Conservation (phyloP, 495 filamentous ascomycete species). For the Annulohypoxylon moriforme region DNA sequence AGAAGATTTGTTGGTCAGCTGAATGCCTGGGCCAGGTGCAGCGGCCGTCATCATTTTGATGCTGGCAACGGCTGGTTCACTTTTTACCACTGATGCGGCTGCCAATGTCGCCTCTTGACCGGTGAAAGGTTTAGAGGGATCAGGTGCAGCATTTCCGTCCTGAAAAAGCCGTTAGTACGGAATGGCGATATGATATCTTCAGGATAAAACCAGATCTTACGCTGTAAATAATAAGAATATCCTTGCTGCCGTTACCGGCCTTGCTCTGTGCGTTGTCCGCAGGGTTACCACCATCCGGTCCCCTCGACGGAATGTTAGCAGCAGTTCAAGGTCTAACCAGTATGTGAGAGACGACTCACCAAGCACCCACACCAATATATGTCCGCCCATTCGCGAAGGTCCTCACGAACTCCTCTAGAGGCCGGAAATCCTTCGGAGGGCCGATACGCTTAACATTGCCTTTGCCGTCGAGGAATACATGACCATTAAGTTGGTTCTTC, state of each 20-base stretch:
- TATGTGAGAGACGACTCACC: conserved; percentile 39
- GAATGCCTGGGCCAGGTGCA: conserved; percentile 49
- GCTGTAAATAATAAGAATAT: conserved; percentile 53
- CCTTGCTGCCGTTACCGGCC: conserved; percentile 53
- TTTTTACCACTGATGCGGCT: neutral
- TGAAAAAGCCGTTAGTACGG: conserved; percentile 24
- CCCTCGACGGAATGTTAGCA: conserved; percentile 32
- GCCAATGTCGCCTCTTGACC: conserved; percentile 21
- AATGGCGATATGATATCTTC: neutral
- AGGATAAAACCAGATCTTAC: conserved; percentile 17
- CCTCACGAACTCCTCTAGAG: conserved; percentile 52
- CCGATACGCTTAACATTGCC: conserved; percentile 53
- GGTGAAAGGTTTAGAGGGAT: conserved; percentile 32
- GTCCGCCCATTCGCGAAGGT: conserved; percentile 56
- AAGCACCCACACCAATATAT: conserved; percentile 58
- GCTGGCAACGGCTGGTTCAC: neutral
- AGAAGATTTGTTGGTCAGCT: conserved; percentile 49
- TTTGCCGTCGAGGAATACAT: conserved; percentile 48
- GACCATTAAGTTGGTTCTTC: conserved; percentile 47
- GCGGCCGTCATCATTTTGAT: conserved; percentile 15
- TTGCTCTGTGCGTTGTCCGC: conserved; percentile 48
- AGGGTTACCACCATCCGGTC: conserved; percentile 40
- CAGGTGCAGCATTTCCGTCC: conserved; percentile 54
- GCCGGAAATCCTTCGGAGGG: conserved; percentile 52
- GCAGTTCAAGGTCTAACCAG: conserved; percentile 5